Base-by-base conservation (phyloP, 2,329 filamentous ascomycete species). In the Colletotrichum cordylinicola region DNA sequence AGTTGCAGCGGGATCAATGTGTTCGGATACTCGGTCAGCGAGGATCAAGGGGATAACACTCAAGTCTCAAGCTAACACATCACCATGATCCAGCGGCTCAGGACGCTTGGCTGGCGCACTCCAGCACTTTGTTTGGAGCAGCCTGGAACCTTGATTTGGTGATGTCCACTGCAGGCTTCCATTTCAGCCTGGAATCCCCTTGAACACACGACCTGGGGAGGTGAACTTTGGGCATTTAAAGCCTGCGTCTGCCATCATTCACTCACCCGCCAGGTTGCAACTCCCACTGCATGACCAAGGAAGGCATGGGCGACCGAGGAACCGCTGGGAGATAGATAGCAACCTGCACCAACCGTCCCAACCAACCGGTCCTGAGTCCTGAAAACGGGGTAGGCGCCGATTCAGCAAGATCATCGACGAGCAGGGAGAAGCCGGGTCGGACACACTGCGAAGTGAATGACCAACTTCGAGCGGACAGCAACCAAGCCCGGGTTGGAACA, bases 61-160 rank as follows among this genome's bases (percentile, higher is more conserved):
- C 64, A 67, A 62, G 58, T 62, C 68, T 72, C 52, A 39, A 68
- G 35, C 68, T 72, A 66, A 67, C 52, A 74, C 60, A 65, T 65
- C 60, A 64, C 21, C 67, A 35, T n/a, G 43, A 56, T 35, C 67
- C 60, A 24, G 43, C 70, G 21, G 61, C 60, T 60, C 61, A 29
- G 60, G 56, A 67, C 69, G 55, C 70, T 74, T 74, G 64, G 64
- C 64, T 39, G 70, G 73, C 56, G 33, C 64, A 73, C 69, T 64
- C 18, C 64, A 64, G 27, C 64, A 75, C 70, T 75, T 33, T 68
- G 58, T 65, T 66, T 62, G 62, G 60, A 55, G 60, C 70, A 67
- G 70, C 66, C 52, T 55, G 48, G 74, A 75, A 76, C 74, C 70
- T 67, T 66, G 74, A 76, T 66, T 67, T 76, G 60, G 64, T 66